phyloP scores from a whole-genome alignment of 495 filamentous ascomycete genomes.

The Hypoxylon fuscum region DNA sequence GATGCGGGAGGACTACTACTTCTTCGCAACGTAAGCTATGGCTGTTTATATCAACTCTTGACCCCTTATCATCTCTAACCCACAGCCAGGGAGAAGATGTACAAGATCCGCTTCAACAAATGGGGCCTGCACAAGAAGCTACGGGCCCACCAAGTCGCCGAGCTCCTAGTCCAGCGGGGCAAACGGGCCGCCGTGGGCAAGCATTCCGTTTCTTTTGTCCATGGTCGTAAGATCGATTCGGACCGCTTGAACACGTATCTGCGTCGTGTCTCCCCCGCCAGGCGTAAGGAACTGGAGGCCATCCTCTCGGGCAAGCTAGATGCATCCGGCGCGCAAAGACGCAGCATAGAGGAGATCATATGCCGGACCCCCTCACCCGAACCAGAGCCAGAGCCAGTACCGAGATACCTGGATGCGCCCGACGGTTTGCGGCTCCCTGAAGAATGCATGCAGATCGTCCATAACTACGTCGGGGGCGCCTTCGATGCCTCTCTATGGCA shows the following conservation, averaged over 20 bases:
- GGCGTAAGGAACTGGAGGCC: conserved; percentile 20
- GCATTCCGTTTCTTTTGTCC: conserved; percentile 56
- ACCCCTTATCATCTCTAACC: conserved; percentile 11
- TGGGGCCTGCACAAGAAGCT: conserved; percentile 40
- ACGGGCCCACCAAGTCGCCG: conserved; percentile 30
- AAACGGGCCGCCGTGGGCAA: conserved; percentile 34
- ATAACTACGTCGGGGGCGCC: conserved; percentile 29
- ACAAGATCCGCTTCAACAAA: conserved; percentile 39
- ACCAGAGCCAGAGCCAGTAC: conserved; percentile 14
- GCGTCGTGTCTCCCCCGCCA: conserved; percentile 25
- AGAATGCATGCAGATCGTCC: conserved; percentile 40
- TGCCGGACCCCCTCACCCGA: conserved; percentile 36
- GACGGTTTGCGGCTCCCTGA: conserved; percentile 35
- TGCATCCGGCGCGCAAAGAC: conserved; percentile 7
- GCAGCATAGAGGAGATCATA: conserved; percentile 32
- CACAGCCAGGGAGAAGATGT: conserved; percentile 32
- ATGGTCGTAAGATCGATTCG: conserved; percentile 54
- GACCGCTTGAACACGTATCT: conserved; percentile 43
- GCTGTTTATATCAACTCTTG: neutral
- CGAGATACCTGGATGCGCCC: conserved; percentile 27
- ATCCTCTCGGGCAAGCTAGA: conserved; percentile 15
- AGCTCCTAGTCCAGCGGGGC: conserved; percentile 31
- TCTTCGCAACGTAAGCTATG: conserved; percentile 37
- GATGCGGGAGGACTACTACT: conserved; percentile 40
- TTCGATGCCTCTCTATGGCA: conserved; percentile 27